Evolutionary conservation across 345 rosid genomes (phyloP).

Genomic region (Kandelia obovata): DNA sequence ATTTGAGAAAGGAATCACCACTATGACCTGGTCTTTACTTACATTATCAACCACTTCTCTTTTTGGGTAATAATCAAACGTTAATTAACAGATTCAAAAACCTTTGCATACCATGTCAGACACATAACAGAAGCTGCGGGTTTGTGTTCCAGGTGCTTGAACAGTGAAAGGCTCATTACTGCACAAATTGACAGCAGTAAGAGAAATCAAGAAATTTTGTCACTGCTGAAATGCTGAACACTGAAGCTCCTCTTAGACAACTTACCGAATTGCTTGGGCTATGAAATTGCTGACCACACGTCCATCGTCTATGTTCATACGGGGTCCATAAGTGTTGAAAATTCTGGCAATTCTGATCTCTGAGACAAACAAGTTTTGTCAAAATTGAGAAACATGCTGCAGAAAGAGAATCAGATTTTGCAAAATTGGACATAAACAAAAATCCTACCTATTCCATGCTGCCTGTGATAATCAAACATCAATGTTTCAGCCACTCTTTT

Average conservation of each 20-base stretch:
- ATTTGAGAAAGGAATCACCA: not conserved
- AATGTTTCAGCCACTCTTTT: slow-evolving; percentile 90
- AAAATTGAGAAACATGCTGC: not conserved
- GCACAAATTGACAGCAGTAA: slow-evolving; percentile 12
- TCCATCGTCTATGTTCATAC: slow-evolving; percentile 94
- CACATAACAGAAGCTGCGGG: slow-evolving; percentile 94
- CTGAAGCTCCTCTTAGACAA: not conserved
- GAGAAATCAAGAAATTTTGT: not conserved
- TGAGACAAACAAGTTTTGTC: slow-evolving; percentile 13
- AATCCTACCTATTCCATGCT: slow-evolving; percentile 77
- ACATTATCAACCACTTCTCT: not conserved
- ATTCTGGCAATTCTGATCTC: slow-evolving; percentile 88
- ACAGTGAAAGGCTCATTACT: slow-evolving; percentile 86
- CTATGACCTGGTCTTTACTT: not conserved
- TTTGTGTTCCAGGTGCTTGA: slow-evolving; percentile 94
- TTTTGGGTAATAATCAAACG: not conserved
- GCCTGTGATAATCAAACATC: slow-evolving; percentile 95
- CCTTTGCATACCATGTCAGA: slow-evolving; percentile 74
- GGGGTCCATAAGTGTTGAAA: slow-evolving; percentile 94
- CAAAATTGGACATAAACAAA: not conserved
- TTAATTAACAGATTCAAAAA: not conserved
- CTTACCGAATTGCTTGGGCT: slow-evolving; percentile 89
- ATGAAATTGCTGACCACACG: slow-evolving; percentile 98
- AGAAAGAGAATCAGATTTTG: no score
- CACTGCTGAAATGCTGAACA: not conserved